Evolutionary conservation across 1,139 yeast genomes (phyloP), one percentile per base, ranked within the genome.

Genomic region (Geotrichum macrosporum): DNA sequence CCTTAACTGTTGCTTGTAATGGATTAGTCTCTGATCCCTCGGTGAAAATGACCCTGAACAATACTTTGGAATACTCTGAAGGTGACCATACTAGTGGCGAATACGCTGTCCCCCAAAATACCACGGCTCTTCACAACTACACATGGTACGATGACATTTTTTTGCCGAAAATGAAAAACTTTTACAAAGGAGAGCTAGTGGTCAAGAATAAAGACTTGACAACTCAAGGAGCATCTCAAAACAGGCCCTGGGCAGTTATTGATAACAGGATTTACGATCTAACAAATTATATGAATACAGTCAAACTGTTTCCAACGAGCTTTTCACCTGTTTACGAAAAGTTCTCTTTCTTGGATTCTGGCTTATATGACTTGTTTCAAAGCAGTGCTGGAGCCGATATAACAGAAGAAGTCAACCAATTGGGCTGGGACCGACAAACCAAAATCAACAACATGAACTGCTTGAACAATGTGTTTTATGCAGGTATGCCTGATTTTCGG

Each of bases 401-500:
- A 53, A 52, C 62, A 32, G 55, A 68, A 16, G 63, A 35, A 68
- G 70, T 63, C 44, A 37, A 53, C 27, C 50, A 54, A 13, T 46
- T 55, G 32, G 50, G 48, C 15, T 46, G 62, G 37, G 61, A 57
- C 31, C 49, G 59, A 3, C 48, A 56, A 2, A 58, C 66, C 2
- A 52, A 61, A 35, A 48, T 57, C 4, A 50, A 57, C 38, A 59
- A 67, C 6, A 50, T 67, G 54, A 57, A 60, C 44, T 69, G 73
- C 47, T 53, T 69, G 38, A 56, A 63, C 27, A 67, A 67, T 47
- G 60, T 69, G 30, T 69, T 69, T 52, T 59, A 68, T 64, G 61
- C 67, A 39, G 73, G 73, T 9, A 66, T 66, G 45, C 56, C 67
- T 10, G 73, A 69, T 46, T 65, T 71, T 2, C 58, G 69, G 46